phyloP scores from a whole-genome alignment of 2,329 filamentous ascomycete species.

The Beauveria rudraprayagi region DNA sequence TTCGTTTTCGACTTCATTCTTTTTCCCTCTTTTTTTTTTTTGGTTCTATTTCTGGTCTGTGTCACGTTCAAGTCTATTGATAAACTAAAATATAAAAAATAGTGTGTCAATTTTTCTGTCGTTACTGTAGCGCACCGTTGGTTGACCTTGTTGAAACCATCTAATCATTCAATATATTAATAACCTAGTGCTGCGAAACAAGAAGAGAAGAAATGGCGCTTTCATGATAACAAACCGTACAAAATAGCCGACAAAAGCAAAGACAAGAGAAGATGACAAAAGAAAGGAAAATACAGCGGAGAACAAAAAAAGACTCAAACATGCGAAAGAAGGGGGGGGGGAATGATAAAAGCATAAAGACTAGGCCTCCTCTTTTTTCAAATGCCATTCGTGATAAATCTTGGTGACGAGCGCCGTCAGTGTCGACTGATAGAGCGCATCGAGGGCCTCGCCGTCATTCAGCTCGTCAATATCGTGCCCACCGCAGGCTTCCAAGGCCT shows the following conservation, averaged over 20 bases:
- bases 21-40: neutral
- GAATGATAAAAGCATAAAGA: neutral
- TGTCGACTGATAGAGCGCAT: neutral
- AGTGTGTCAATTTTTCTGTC: too few relatives aligned
- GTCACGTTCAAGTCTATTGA: neutral
- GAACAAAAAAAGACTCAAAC: neutral
- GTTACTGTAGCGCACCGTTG: too few relatives aligned
- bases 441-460: constrained; percentile 12
- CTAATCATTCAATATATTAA: too few relatives aligned
- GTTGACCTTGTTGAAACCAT: too few relatives aligned
- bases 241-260: neutral
- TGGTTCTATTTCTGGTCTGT: neutral
- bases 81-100: too few relatives aligned
- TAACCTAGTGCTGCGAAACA: too few relatives aligned
- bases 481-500: neutral
- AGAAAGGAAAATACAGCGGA: neutral
- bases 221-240: too few relatives aligned
- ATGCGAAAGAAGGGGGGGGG: too few relatives aligned
- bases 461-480: constrained; percentile 18
- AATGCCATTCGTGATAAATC: neutral
- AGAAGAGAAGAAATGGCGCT: too few relatives aligned
- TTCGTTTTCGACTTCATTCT: too few relatives aligned
- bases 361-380: neutral
- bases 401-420: neutral
- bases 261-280: neutral